Evolutionary conservation across 2,329 filamentous ascomycete species (phyloP).

Genomic region (Trichoderma lentiforme): DNA sequence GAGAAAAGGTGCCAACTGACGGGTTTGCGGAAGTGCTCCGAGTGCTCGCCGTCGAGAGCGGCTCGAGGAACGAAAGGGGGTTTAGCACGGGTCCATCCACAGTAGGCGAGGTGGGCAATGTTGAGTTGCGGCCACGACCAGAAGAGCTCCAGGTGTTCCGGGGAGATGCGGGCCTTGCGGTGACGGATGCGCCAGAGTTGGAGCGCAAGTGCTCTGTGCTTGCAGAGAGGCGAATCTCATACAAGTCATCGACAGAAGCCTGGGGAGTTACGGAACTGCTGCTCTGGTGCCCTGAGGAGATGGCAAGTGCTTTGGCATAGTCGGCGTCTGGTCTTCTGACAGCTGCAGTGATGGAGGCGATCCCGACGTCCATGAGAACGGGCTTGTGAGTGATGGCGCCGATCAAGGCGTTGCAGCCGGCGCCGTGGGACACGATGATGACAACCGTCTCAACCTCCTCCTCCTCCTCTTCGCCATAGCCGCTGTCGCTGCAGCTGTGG

Average conservation of each 20-base stretch:
- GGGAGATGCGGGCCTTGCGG: slow-evolving; percentile 33
- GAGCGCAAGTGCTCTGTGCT: slow-evolving; percentile 69
- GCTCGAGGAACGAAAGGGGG: slow-evolving; percentile 41
- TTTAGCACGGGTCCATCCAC: slow-evolving; percentile 28
- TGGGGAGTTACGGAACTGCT: slow-evolving; percentile 26
- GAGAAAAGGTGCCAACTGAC: slow-evolving; percentile 27
- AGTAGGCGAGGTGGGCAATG: slow-evolving; percentile 22
- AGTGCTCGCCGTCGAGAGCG: slow-evolving; percentile 39
- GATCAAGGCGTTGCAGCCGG: slow-evolving; percentile 92
- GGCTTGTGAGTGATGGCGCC: slow-evolving; percentile 89
- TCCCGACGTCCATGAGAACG: slow-evolving; percentile 82
- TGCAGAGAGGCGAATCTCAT: slow-evolving; percentile 71
- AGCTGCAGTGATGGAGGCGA: slow-evolving; percentile 90
- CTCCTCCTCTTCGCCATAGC: slow-evolving; percentile 44
- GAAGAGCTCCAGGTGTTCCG: slow-evolving; percentile 30
- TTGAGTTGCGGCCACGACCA: slow-evolving; percentile 37
- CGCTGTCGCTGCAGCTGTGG: slow-evolving; percentile 23
- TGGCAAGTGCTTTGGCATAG: slow-evolving; percentile 34
- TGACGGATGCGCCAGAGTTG: slow-evolving; percentile 35
- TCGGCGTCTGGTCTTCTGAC: slow-evolving; percentile 53
- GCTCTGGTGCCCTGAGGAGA: slow-evolving; percentile 22
- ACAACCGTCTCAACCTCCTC: slow-evolving; percentile 73
- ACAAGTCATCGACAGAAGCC: slow-evolving; percentile 56
- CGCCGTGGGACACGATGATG: slow-evolving; percentile 87
- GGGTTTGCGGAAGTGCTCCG: slow-evolving; percentile 47